phyloP scores from a whole-genome alignment of 495 filamentous ascomycete genomes.

The Aspergillus sclerotioniger region DNA sequence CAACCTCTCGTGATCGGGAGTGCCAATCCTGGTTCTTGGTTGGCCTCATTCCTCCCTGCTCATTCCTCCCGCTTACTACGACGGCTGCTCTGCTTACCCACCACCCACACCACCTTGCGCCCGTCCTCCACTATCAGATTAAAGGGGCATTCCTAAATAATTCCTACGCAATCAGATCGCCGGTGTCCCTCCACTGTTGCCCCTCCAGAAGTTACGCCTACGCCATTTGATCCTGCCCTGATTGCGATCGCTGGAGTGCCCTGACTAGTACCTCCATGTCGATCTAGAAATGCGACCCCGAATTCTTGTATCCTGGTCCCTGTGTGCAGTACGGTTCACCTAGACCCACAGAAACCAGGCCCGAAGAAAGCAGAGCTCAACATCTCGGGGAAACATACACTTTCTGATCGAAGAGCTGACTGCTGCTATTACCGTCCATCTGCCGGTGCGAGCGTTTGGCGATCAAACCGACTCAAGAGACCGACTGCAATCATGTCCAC shows the following conservation, averaged over 20 bases:
- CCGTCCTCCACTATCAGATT: neutral
- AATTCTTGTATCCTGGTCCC: slow-evolving; percentile 5
- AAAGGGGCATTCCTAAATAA: neutral
- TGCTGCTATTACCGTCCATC: neutral
- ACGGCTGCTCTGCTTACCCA: neutral
- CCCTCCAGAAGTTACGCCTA: neutral
- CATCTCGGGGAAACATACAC: neutral
- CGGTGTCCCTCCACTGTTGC: neutral
- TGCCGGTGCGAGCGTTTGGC: neutral
- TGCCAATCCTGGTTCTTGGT: neutral
- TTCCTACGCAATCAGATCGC: neutral
- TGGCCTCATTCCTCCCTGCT: neutral
- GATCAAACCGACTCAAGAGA: neutral
- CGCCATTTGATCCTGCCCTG: neutral
- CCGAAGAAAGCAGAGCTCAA: neutral
- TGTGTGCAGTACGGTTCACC: slow-evolving; percentile 3
- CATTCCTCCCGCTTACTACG: neutral
- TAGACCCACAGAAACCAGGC: neutral
- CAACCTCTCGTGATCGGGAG: neutral
- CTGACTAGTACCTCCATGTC: neutral
- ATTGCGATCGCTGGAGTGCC: neutral
- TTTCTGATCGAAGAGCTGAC: neutral
- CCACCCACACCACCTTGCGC: neutral
- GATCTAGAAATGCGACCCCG: slow-evolving; percentile 13
- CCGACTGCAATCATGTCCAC: slow-evolving; percentile 20